Evolutionary conservation across 1,284 basidiomycete species (phyloP).

Genomic region (Boletellus deceptivus): DNA sequence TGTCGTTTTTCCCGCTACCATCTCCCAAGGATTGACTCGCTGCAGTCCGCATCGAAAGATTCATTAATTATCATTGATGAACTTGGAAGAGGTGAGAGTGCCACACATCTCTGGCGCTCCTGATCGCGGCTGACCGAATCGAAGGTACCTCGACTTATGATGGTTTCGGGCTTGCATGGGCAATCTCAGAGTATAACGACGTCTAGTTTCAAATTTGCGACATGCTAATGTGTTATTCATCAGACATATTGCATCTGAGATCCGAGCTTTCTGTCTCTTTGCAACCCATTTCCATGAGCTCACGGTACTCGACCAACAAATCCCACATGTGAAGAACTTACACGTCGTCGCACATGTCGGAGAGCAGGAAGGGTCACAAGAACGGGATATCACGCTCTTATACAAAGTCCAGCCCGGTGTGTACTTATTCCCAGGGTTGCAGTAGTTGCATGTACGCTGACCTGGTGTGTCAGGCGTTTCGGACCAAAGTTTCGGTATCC

Average conservation of each 20-base stretch:
- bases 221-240: not conserved
- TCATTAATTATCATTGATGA: constrained; percentile 99
- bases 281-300: constrained; percentile 99
- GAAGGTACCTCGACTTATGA: constrained; percentile 96
- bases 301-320: constrained; percentile 80
- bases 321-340: constrained; percentile 88
- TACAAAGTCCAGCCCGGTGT: constrained; percentile 94
- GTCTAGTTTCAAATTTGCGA: not conserved
- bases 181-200: constrained; percentile 88
- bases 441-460: not conserved
- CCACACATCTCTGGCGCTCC: not conserved
- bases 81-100: constrained; percentile 76
- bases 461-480: constrained; percentile 57
- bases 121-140: not conserved
- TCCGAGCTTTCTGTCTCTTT: constrained; percentile 93
- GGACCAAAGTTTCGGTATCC: constrained; percentile 98
- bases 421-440: constrained; percentile 13
- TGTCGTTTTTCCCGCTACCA: constrained; percentile 26
- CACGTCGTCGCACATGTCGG: constrained; percentile 95
- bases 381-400: constrained; percentile 87
- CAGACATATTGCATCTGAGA: constrained; percentile 90
- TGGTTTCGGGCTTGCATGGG: constrained; percentile 98
- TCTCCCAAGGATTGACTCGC: not conserved
- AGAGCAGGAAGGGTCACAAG: constrained; percentile 57
- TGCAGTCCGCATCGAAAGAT: constrained; percentile 84